Base-by-base conservation (phyloP, 2,329 filamentous ascomycete species). In the Trichoderma cornu-damae region DNA sequence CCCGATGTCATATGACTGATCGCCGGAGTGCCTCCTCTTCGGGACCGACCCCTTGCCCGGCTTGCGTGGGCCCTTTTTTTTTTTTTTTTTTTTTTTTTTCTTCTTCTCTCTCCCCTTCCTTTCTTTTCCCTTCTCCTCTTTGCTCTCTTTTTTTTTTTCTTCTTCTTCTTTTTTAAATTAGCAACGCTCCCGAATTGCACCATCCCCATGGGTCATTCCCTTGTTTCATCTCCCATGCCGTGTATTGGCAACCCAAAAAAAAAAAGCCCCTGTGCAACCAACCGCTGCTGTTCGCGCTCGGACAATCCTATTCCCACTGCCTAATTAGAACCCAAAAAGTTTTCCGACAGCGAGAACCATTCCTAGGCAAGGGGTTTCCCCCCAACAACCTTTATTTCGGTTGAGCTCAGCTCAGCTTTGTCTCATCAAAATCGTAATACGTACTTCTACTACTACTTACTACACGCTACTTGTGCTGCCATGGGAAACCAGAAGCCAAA, bases 1-100 rank as follows among this genome's bases (percentile, higher is more conserved):
- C 18, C 24, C 52, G 34, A 55, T 55, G 40, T 55, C 42, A 55
- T 55, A 55, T 55, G 52, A 55, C 42, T 32, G 52, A 55, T 48
- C 52, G 30, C 32, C 51, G 42, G 12, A 42, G 46, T 51, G 28
- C 30, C 52, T 55, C 52, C 38, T 32, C 16, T 37, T 54, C 50
- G 50, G 50, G 40, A 18, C 50, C 40, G 34, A 55, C 38, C 37
- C 49, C 52, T 56, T 50, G 47, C 47, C 38, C 47, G 47, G 44
- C 47, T 50, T 57, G 43, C 37, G 54, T 22, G 30, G 34, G n/a
- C n/a, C n/a, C 52, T 40, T 56, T 47, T 47, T 47, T 26, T n/a
- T n/a, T n/a, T n/a, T n/a, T n/a, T n/a, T n/a, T n/a, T n/a, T n/a
- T n/a, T n/a, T n/a, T n/a, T n/a, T n/a, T n/a, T n/a, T 46, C 34